Base-by-base conservation (phyloP, 805 yeast species). In the Teunomyces aglyptinius region DNA sequence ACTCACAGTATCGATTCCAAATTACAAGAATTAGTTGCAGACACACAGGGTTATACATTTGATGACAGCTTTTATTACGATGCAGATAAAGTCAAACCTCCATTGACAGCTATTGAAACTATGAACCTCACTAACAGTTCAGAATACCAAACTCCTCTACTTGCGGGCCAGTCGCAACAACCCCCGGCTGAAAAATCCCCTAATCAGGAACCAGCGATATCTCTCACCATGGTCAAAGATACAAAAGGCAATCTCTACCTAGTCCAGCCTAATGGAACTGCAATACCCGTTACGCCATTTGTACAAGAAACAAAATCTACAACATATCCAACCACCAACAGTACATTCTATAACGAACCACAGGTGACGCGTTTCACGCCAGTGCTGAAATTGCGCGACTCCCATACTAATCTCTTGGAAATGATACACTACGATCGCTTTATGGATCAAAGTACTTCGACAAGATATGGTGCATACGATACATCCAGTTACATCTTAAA, bases 341-440 rank as follows among this genome's bases (percentile, higher is more conserved):
- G 16, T 29, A 18, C 15, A 20, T 56, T 50, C 49, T 63, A 59
- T 48, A 49, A 52, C 40, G 59, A 59, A 16, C 51, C 58, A 16
- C 47, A 52, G 3, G 50, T 52, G n/a, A 53, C 48, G 32, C 50
- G 49, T 18, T 32, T 44, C 33, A 55, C 53, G 6, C 28, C 48
- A 7, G 22, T 44, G 10, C 43, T 44, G 31, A 45, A 44, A 22
- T 43, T 55, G 20, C 46, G 48, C 11, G 53, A 53, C 13, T 53
- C 58, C 3, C 68, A 65, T 36, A 48, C 53, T 6, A 52, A 54
- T 10, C 35, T 66, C n/a, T 36, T 66, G 47, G 63, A 60, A 18
- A 38, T 52, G 10, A 48, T 63, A 6, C 57, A 56, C 11, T 58
- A 59, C 41, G 56, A 59, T 19, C 48, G 51, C 4, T 26, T 56